These are phyloP conservation scores for Zizania latifolia DNA, from an alignment of 176 grass and related monocot species.

Conservation along the genomic window DNA sequence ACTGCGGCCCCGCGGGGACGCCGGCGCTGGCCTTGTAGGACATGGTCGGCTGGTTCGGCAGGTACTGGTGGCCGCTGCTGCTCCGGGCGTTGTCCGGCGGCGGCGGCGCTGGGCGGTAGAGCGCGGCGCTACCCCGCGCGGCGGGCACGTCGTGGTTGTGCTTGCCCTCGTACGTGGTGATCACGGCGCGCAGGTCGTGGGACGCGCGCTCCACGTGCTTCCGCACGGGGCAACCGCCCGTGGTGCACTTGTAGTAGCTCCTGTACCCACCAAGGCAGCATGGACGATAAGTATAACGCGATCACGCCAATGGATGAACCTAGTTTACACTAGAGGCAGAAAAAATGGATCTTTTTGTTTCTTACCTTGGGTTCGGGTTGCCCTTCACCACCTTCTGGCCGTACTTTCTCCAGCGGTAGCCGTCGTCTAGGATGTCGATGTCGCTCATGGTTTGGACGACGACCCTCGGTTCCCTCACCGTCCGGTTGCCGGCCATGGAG, in stretches of 20 bases:
- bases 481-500: slow-evolving; percentile 59
- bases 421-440: slow-evolving; percentile 95
- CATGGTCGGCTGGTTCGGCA: background rate
- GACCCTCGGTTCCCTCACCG: slow-evolving; percentile 78
- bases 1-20: too few species aligned
- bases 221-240: slow-evolving; percentile 65
- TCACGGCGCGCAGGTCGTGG: slow-evolving; percentile 78
- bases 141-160: slow-evolving; percentile 95
- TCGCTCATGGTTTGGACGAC: slow-evolving; percentile 94
- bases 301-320: background rate
- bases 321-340: background rate
- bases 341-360: background rate
- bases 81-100: too few species aligned
- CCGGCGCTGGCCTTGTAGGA: background rate
- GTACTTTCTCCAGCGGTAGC: slow-evolving; percentile 97
- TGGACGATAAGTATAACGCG: background rate
- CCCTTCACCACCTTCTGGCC: slow-evolving; percentile 98
- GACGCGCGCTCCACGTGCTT: slow-evolving; percentile 98
- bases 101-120: slow-evolving; percentile 51
- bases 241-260: slow-evolving; percentile 99
- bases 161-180: slow-evolving; percentile 97
- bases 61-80: slow-evolving; percentile 18
- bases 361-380: slow-evolving; percentile 80
- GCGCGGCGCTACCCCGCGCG: slow-evolving; percentile 58
- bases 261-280: slow-evolving; percentile 4